phyloP scores from a whole-genome alignment of 2,329 filamentous ascomycete species.

The Phaeophleospora eucalypticola region DNA sequence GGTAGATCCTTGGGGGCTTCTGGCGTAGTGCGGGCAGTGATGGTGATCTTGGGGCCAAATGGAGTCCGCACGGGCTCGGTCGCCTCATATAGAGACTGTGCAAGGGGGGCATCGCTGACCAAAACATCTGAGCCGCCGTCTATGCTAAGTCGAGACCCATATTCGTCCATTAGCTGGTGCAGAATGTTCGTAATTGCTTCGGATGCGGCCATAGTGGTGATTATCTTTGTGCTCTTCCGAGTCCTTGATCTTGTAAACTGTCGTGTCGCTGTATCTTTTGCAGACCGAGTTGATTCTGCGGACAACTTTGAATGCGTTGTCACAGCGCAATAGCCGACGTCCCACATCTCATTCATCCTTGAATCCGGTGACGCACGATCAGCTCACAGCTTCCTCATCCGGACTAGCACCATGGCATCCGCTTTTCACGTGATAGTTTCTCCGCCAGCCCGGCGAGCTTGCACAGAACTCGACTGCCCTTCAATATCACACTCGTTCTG shows the following conservation, averaged over 20 bases:
- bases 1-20: conserved; percentile 8
- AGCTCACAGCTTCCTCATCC: neutral
- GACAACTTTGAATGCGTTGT: too few species aligned
- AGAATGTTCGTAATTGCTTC: neutral
- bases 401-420: neutral
- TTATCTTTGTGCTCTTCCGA: too few species aligned
- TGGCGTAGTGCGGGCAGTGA: conserved; percentile 18
- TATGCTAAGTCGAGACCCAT: neutral
- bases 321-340: neutral
- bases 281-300: too few species aligned
- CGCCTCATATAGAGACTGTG: conserved; percentile 17
- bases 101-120: conserved; percentile 20
- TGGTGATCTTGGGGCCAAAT: conserved; percentile 23
- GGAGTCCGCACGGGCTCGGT: conserved; percentile 22
- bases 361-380: neutral
- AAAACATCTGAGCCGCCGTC: conserved; percentile 18
- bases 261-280: too few species aligned
- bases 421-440: neutral
- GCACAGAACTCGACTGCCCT: too few species aligned
- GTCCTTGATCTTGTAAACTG: too few species aligned
- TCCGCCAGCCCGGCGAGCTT: neutral
- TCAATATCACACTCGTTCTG: too few species aligned
- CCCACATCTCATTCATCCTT: neutral
- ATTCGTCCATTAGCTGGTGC: conserved; percentile 1
- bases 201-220: neutral